Base-by-base conservation (phyloP, 2,329 filamentous ascomycete genomes). In the Bipolaris sorokiniana region DNA sequence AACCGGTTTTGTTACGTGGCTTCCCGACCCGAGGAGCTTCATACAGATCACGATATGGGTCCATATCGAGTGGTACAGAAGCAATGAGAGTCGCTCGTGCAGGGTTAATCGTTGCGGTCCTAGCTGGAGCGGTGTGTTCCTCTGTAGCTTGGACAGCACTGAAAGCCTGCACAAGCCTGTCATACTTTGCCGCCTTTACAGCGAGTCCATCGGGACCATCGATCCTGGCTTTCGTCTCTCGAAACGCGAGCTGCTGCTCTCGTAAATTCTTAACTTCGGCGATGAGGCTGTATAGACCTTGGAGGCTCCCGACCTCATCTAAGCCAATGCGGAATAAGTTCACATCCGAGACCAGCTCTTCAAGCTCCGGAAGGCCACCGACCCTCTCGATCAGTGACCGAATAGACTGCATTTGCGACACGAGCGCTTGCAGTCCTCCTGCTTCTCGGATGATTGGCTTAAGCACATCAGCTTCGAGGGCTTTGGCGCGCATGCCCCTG, bases 21-120 rank as follows among this genome's bases (percentile, higher is more conserved):
- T 58, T 28, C 6, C 10, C 40, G 7, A 48, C 44, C 7, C 44
- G 55, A 48, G 47, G 41, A 13, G 58, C 48, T 22, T 65, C 63
- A 16, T 63, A 63, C 34, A 66, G 23, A 33, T 65, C 62, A 20
- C 57, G 60, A 48, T 62, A 54, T 9, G 60, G 60, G 33, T 66
- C 62, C 9, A 41, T 23, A 18, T 50, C 55, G 36, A 57, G 50
- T 26, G 54, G 56, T 5, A 48, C 51, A 4, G 36, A 28, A 15
- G 52, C 61, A 4, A 66, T 62, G 23, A 61, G 41, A 10, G 20
- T 58, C 5, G 63, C 62, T 31, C 63, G 58, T 11, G 51, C 63
- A 33, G 65, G 60, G 16, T 66, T 66, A 23, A 58, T 58, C 48
- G 52, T 60, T 31, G 31, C 34, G 5, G 38, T 22, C 7, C 15